Conservation (phyloP, 352 stramenopile species). For the Thraustotheca clavata region DNA sequence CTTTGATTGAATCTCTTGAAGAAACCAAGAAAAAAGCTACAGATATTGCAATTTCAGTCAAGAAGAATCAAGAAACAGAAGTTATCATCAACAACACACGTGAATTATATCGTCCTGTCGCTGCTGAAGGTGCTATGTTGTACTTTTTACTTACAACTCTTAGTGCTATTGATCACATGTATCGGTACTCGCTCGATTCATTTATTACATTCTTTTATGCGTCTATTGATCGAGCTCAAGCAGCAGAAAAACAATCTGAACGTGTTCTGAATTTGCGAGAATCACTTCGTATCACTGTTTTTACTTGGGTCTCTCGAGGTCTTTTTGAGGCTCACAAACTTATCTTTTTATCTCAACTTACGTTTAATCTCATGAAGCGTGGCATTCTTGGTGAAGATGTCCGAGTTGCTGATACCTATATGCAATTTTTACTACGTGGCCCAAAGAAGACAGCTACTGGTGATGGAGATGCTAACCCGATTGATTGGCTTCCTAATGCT, state of each 20-base stretch:
- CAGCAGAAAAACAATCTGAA: constrained; percentile 83
- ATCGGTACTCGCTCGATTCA: constrained; percentile 95
- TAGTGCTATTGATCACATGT: constrained; percentile 96
- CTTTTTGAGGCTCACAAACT: constrained; percentile 96
- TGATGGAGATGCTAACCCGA: constrained; percentile 60
- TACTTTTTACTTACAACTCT: constrained; percentile 97
- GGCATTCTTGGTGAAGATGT: constrained; percentile 92
- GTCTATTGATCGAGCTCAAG: constrained; percentile 84
- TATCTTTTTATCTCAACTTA: constrained; percentile 95
- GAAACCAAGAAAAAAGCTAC: constrained; percentile 94
- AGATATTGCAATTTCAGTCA: constrained; percentile 93
- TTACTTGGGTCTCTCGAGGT: constrained; percentile 93
- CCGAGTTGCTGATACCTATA: constrained; percentile 91
- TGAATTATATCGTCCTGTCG: constrained; percentile 91
- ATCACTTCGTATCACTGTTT: constrained; percentile 94
- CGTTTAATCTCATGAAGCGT: constrained; percentile 96
- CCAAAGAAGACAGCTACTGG: constrained; percentile 54
- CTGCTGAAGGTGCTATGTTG: constrained; percentile 93
- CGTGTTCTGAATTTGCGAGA: constrained; percentile 90
- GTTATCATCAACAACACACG: constrained; percentile 92
- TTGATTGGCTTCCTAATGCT: constrained; percentile 88
- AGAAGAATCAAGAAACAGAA: constrained; percentile 92
- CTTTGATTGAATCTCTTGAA: constrained; percentile 94
- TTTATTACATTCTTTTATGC: constrained; percentile 98
- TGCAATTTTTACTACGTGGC: constrained; percentile 93